These are phyloP conservation scores for Thielaviopsis ethacetica DNA, from an alignment of 2,329 filamentous ascomycete genomes.

Conservation along the genomic window DNA sequence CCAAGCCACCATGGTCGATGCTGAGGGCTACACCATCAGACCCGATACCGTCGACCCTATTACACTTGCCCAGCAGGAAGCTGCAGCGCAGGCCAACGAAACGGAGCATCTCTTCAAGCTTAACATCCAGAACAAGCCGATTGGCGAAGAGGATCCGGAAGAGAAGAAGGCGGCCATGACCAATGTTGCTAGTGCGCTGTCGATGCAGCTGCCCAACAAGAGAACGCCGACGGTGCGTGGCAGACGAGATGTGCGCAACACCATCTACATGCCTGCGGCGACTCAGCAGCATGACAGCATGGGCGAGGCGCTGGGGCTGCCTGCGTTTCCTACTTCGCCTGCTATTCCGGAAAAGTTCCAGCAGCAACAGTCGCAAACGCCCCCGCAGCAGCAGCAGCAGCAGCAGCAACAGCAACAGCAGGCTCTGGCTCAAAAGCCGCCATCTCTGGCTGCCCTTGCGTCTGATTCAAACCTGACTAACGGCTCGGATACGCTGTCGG, in stretches of 20 bases:
- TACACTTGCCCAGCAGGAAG: conserved; percentile 56
- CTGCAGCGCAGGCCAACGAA: conserved; percentile 34
- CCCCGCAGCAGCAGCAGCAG: not conserved
- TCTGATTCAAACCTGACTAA: conserved; percentile 44
- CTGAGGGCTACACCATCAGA: conserved; percentile 64
- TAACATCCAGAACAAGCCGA: conserved; percentile 62
- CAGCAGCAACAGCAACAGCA: not conserved
- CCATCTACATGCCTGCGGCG: conserved; percentile 55
- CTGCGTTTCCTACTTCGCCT: conserved; percentile 4
- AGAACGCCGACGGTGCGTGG: conserved; percentile 67
- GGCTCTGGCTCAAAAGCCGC: conserved; percentile 18
- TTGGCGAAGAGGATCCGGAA: conserved; percentile 60
- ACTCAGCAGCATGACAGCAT: conserved; percentile 11
- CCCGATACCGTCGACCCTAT: conserved; percentile 47
- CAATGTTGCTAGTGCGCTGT: conserved; percentile 58
- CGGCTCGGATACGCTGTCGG: conserved; percentile 73
- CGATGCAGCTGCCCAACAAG: conserved; percentile 47
- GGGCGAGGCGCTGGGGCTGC: conserved; percentile 4
- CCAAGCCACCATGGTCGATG: conserved; percentile 37
- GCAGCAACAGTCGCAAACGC: not conserved
- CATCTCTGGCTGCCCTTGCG: conserved; percentile 33
- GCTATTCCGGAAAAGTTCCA: conserved; percentile 8
- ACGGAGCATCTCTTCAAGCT: conserved; percentile 58
- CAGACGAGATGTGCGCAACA: conserved; percentile 81
- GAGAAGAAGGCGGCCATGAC: conserved; percentile 58